Conservation (phyloP, 495 filamentous ascomycete species). For the Clohesyomyces aquaticus region DNA sequence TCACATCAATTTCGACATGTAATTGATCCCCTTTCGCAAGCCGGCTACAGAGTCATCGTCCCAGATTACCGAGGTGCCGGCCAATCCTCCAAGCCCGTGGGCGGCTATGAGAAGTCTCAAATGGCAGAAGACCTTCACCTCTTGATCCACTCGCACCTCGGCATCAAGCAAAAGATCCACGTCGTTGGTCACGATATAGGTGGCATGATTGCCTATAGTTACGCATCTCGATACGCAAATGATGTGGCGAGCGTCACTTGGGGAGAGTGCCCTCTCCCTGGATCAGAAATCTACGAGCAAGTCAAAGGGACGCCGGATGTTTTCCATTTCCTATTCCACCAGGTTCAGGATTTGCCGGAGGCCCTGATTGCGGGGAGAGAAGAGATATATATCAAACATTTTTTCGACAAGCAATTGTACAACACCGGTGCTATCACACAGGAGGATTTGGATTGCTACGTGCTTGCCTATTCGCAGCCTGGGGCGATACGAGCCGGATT, state of each 20-base stretch:
- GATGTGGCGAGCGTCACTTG: slow-evolving; percentile 48
- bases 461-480: slow-evolving; percentile 45
- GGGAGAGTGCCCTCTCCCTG: slow-evolving; percentile 55
- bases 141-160: slow-evolving; percentile 40
- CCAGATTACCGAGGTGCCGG: slow-evolving; percentile 56
- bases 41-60: slow-evolving; percentile 51
- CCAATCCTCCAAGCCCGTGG: slow-evolving; percentile 46
- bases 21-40: slow-evolving; percentile 47
- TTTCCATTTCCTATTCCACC: slow-evolving; percentile 56
- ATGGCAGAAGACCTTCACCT: slow-evolving; percentile 47
- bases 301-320: slow-evolving; percentile 21
- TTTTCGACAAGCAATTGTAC: slow-evolving; percentile 49
- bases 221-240: slow-evolving; percentile 45
- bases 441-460: slow-evolving; percentile 50
- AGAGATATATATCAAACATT: slow-evolving; percentile 52
- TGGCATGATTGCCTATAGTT: slow-evolving; percentile 52
- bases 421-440: slow-evolving; percentile 48
- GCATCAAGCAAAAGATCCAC: slow-evolving; percentile 49
- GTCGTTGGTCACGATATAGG: slow-evolving; percentile 56
- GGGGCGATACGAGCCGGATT: slow-evolving; percentile 51
- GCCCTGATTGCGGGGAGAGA: slow-evolving; percentile 51
- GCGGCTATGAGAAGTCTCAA: slow-evolving; percentile 48
- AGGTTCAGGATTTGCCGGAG: slow-evolving; percentile 50
- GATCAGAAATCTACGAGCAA: slow-evolving; percentile 44
- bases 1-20: slow-evolving; percentile 54